Evolutionary conservation across 371 early-diverging fungal species (phyloP).

Genomic region (Umbelopsis sp.): DNA sequence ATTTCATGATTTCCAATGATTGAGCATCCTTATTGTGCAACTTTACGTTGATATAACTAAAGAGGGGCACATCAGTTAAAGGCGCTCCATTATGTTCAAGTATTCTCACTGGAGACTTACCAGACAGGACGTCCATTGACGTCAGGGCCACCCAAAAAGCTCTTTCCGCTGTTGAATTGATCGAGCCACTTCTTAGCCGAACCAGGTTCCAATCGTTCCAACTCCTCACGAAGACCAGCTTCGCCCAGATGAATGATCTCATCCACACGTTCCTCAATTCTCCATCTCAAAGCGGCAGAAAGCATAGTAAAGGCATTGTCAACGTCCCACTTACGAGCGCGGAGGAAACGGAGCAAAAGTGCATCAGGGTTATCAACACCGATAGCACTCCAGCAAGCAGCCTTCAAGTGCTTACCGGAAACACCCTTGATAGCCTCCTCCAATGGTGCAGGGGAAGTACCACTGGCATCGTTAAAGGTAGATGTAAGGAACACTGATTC

Average conservation of each 20-base stretch:
- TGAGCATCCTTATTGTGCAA: slow-evolving; percentile 64
- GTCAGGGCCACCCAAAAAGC: slow-evolving; percentile 63
- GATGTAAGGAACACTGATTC: slow-evolving; percentile 33
- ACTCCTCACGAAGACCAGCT: slow-evolving; percentile 38
- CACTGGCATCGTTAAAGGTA: slow-evolving; percentile 51
- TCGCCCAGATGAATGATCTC: slow-evolving; percentile 65
- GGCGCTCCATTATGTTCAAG: too few relatives aligned
- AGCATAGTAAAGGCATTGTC: slow-evolving; percentile 69
- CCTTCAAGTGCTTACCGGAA: slow-evolving; percentile 37
- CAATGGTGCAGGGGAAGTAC: slow-evolving; percentile 45
- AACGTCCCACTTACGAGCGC: slow-evolving; percentile 82
- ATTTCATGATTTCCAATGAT: slow-evolving; percentile 57
- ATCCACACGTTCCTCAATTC: slow-evolving; percentile 57
- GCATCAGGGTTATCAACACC: slow-evolving; percentile 72
- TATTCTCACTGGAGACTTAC: slow-evolving; percentile 37
- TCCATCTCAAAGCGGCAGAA: slow-evolving; percentile 67
- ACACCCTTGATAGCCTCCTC: slow-evolving; percentile 48
- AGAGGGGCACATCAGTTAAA: too few relatives aligned
- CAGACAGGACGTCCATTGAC: slow-evolving; percentile 59
- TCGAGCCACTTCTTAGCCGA: slow-evolving; percentile 43
- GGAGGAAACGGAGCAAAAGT: slow-evolving; percentile 68
- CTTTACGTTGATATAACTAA: slow-evolving; percentile 64
- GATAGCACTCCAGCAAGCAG: slow-evolving; percentile 59
- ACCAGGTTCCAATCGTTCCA: slow-evolving; percentile 49
- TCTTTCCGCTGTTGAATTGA: slow-evolving; percentile 61